Conservation (phyloP, 441 rosid species). For the Pelargonium myrrhifolium region DNA sequence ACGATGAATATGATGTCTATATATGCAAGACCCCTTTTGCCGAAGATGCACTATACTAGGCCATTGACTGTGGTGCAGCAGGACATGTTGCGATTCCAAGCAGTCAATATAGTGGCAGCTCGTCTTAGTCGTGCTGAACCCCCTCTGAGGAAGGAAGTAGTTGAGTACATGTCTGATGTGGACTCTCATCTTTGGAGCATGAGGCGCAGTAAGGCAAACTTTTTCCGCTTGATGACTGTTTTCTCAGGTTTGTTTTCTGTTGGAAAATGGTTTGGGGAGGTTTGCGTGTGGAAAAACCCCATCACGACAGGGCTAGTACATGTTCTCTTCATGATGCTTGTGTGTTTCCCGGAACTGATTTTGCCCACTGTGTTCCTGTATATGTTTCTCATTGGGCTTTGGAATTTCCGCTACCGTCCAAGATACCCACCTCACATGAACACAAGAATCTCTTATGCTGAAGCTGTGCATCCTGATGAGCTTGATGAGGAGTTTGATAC, state of each 20-base stretch:
- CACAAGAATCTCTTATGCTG: conserved; percentile 62
- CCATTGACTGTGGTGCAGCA: conserved; percentile 69
- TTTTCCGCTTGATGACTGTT: conserved; percentile 60
- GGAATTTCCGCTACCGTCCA: conserved; percentile 69
- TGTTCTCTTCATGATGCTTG: conserved; percentile 49
- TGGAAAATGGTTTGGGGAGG: conserved; percentile 70
- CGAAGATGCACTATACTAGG: conserved; percentile 78
- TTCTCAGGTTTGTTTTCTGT: conserved; percentile 52
- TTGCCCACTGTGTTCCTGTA: conserved; percentile 65
- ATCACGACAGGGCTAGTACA: conserved; percentile 53
- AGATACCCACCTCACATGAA: conserved; percentile 84
- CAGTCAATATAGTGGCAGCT: conserved; percentile 75
- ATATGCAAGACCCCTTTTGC: conserved; percentile 67
- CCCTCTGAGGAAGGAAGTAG: conserved; percentile 70
- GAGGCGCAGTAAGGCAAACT: conserved; percentile 92
- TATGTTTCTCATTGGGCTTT: conserved; percentile 65
- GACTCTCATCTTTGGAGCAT: conserved; percentile 86
- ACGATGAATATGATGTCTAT: conserved; percentile 39
- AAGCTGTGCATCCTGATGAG: conserved; percentile 62
- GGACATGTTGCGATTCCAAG: conserved; percentile 69
- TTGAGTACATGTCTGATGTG: conserved; percentile 84
- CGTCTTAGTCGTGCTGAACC: conserved; percentile 82
- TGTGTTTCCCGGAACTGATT: conserved; percentile 69
- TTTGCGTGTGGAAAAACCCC: conserved; percentile 77
- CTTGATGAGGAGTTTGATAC: conserved; percentile 85